Conservation (phyloP, 1,139 yeast genomes). For the Hansenula anomala region DNA sequence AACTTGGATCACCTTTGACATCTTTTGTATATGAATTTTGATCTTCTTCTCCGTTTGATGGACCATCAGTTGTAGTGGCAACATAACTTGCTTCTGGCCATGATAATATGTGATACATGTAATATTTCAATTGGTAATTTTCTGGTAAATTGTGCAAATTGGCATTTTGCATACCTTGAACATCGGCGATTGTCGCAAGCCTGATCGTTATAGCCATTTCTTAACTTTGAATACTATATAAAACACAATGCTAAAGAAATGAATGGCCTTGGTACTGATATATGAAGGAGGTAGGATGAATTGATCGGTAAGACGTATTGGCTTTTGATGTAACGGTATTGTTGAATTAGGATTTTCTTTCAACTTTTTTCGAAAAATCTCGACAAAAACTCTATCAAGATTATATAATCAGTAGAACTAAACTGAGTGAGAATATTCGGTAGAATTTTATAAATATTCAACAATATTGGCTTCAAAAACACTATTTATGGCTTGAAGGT, state of each 20-base stretch:
- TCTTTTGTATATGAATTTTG: slow-evolving; percentile 17
- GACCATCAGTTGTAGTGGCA: slow-evolving; percentile 64
- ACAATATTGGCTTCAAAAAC: too few relatives aligned
- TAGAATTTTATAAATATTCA: too few relatives aligned
- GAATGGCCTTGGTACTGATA: too few relatives aligned
- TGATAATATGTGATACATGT: slow-evolving; percentile 86
- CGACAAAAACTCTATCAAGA: not conserved
- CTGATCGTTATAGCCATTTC: slow-evolving; percentile 85
- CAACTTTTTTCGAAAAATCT: not conserved
- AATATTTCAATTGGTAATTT: slow-evolving; percentile 87
- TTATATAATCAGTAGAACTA: not conserved
- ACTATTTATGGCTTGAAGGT: too few relatives aligned
- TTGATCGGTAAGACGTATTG: too few relatives aligned
- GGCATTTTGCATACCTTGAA: slow-evolving; percentile 95
- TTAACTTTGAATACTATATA: too few relatives aligned
- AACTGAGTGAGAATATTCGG: too few relatives aligned
- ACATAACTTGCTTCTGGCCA: slow-evolving; percentile 99
- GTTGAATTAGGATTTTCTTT: too few relatives aligned
- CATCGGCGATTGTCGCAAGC: slow-evolving; percentile 80
- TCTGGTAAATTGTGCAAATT: slow-evolving; percentile 92
- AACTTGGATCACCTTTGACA: slow-evolving; percentile 43
- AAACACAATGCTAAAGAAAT: too few relatives aligned
- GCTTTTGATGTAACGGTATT: not conserved
- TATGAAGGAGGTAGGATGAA: not conserved
- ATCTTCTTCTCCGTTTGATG: slow-evolving; percentile 24